Evolutionary conservation across 352 stramenopile species (phyloP).

Genomic region (Globisporangium orthogonon): DNA sequence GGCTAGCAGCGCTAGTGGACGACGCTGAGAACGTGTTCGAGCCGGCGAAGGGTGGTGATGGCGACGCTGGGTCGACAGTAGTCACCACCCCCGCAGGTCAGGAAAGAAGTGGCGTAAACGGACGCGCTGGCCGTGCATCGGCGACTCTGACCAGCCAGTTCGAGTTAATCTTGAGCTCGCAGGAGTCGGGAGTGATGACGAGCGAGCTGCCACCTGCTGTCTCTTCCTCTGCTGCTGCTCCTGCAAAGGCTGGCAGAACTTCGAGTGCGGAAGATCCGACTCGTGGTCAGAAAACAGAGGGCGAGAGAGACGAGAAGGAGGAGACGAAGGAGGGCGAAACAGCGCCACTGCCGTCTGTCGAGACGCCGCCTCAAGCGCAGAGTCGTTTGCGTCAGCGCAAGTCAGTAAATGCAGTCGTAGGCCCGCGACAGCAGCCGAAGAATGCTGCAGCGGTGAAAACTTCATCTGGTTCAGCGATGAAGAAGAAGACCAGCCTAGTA

Average conservation of each 20-base stretch:
- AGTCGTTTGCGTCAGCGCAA: neutral
- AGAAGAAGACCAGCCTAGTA: neutral
- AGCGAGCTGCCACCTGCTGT: neutral
- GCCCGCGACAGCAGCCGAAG: neutral
- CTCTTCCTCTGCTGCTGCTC: neutral
- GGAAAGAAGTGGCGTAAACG: neutral
- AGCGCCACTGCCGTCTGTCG: too few species aligned
- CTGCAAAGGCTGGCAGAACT: too few species aligned
- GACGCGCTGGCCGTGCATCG: neutral
- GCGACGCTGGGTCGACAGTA: neutral
- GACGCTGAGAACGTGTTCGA: neutral
- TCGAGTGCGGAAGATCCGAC: neutral
- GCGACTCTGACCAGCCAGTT: neutral
- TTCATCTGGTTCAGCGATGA: neutral
- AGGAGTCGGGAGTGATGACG: neutral
- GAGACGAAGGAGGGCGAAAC: slow-evolving; percentile 9
- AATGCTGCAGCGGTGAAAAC: neutral
- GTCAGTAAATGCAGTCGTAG: neutral
- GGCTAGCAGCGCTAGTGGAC: neutral
- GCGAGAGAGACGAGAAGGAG: neutral
- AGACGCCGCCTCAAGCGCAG: neutral
- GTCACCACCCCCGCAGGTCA: neutral
- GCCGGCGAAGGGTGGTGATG: neutral
- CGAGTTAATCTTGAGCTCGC: neutral
- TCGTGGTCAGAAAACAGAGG: neutral